A percentile compares a stretch with the other conserved stretches of the same genome.
Evolutionary conservation across 2,329 filamentous ascomycete genomes (phyloP).

Genomic region (Penicillium palitans): DNA sequence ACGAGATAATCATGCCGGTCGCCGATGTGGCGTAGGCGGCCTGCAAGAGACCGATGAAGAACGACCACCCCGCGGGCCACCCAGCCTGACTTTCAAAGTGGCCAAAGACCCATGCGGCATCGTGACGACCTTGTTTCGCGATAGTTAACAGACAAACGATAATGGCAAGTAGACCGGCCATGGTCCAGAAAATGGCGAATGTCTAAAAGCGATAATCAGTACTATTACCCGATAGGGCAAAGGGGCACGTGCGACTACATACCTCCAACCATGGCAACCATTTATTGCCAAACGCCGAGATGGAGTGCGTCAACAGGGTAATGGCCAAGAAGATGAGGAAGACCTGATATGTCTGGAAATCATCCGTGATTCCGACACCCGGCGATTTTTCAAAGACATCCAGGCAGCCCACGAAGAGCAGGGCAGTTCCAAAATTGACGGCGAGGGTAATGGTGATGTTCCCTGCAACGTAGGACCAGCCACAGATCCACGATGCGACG

Average conservation of each 20-base stretch:
- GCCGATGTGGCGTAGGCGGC: slow-evolving; percentile 68
- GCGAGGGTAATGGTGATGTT: slow-evolving; percentile 76
- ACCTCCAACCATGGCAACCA: slow-evolving; percentile 65
- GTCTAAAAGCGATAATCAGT: slow-evolving; percentile 58
- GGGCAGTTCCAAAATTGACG: slow-evolving; percentile 69
- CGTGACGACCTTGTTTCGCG: slow-evolving; percentile 67
- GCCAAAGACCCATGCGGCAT: slow-evolving; percentile 56
- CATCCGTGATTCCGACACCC: slow-evolving; percentile 55
- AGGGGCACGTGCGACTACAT: slow-evolving; percentile 39
- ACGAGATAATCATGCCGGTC: slow-evolving; percentile 75
- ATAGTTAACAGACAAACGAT: slow-evolving; percentile 67
- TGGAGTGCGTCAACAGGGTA: slow-evolving; percentile 58
- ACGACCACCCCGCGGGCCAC: slow-evolving; percentile 69
- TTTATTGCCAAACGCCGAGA: slow-evolving; percentile 55
- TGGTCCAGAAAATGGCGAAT: slow-evolving; percentile 72
- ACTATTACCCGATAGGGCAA: slow-evolving; percentile 48
- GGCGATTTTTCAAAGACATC: slow-evolving; percentile 54
- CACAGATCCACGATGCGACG: slow-evolving; percentile 66
- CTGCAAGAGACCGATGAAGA: slow-evolving; percentile 68
- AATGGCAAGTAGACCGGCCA: slow-evolving; percentile 61
- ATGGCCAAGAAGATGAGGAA: slow-evolving; percentile 70
- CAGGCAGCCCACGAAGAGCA: slow-evolving; percentile 56
- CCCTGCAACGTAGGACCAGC: slow-evolving; percentile 73
- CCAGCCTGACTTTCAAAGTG: slow-evolving; percentile 64
- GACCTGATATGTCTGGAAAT: slow-evolving; percentile 61